A percentile compares a stretch with the other conserved stretches of the same genome.
Evolutionary conservation across 345 rosid species (phyloP).

Genomic region (Dipteronia dyeriana): DNA sequence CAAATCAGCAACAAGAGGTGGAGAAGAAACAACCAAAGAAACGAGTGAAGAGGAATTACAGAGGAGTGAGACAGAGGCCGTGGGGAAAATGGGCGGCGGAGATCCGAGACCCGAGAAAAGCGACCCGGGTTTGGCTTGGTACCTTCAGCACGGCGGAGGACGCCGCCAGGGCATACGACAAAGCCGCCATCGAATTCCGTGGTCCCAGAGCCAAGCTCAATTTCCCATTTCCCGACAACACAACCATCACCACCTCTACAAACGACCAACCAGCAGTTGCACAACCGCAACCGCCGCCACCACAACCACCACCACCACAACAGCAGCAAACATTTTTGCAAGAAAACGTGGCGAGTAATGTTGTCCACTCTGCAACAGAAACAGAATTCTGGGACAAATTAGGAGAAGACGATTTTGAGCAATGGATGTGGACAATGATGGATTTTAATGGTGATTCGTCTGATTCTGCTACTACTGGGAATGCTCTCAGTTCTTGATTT

Average conservation of each 20-base stretch:
- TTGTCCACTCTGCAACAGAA: conserved; percentile 5
- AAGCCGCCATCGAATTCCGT: conserved; percentile 67
- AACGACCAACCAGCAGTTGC: background rate
- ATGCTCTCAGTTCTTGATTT: conserved; percentile 6
- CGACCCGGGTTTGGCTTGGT: conserved; percentile 89
- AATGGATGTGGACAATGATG: conserved; percentile 56
- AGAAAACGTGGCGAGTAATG: background rate
- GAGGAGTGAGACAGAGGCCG: conserved; percentile 98
- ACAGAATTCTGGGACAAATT: conserved; percentile 33
- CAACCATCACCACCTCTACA: background rate
- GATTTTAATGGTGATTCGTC: conserved; percentile 60
- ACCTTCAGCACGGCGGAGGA: conserved; percentile 88
- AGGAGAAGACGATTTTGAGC: conserved; percentile 43
- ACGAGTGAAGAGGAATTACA: conserved; percentile 66
- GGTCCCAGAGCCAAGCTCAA: conserved; percentile 69
- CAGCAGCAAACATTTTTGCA: background rate
- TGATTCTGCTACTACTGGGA: conserved; percentile 48
- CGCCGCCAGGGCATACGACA: conserved; percentile 92
- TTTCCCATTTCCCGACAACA: conserved; percentile 58
- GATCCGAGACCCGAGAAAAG: conserved; percentile 85
- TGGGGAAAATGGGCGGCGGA: conserved; percentile 99
- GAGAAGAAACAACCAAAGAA: conserved; percentile 20
- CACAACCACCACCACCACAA: background rate
- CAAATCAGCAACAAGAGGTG: conserved; percentile 22
- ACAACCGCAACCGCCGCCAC: background rate